Evolutionary conservation across 2,329 filamentous ascomycete species (phyloP).

Genomic region (Tolypocladium capitatum): DNA sequence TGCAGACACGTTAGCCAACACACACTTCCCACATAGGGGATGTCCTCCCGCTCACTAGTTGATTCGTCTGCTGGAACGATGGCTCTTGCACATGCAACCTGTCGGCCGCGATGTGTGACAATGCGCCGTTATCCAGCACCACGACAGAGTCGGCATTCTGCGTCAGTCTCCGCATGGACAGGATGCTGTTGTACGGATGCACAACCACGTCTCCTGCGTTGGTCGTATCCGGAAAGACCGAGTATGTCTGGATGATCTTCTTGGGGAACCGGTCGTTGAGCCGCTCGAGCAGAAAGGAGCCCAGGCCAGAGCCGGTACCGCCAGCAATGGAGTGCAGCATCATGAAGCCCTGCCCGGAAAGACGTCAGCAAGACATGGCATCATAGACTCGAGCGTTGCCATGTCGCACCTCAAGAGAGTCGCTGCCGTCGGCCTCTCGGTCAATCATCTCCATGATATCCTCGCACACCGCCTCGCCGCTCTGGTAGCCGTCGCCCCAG

Average conservation of each 20-base stretch:
- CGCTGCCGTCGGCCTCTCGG: slow-evolving; percentile 92
- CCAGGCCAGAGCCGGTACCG: slow-evolving; percentile 89
- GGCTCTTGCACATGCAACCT: slow-evolving; percentile 89
- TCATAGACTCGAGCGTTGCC: background rate
- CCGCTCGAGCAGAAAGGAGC: slow-evolving; percentile 85
- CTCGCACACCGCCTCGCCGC: slow-evolving; percentile 81
- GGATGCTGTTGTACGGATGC: slow-evolving; percentile 93
- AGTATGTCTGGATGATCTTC: slow-evolving; percentile 98
- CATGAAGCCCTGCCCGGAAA: slow-evolving; percentile 70
- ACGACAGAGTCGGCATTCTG: slow-evolving; percentile 97
- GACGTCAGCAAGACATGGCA: background rate
- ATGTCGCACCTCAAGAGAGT: slow-evolving; percentile 69
- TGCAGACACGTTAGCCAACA: slow-evolving; percentile 13
- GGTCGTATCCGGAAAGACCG: slow-evolving; percentile 90
- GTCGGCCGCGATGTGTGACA: slow-evolving; percentile 89
- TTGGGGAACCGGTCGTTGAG: slow-evolving; percentile 97
- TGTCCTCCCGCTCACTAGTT: slow-evolving; percentile 47
- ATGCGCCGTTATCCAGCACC: slow-evolving; percentile 87
- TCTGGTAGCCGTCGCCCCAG: slow-evolving; percentile 93
- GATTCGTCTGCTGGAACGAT: slow-evolving; percentile 94
- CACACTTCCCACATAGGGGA: background rate
- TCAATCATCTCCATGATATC: slow-evolving; percentile 99
- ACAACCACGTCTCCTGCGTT: slow-evolving; percentile 85
- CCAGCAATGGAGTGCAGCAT: slow-evolving; percentile 95
- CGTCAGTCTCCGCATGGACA: slow-evolving; percentile 80